These are phyloP conservation scores for Quercus berberidifolia DNA, from an alignment of 306 rosid species.

Conservation along the genomic window DNA sequence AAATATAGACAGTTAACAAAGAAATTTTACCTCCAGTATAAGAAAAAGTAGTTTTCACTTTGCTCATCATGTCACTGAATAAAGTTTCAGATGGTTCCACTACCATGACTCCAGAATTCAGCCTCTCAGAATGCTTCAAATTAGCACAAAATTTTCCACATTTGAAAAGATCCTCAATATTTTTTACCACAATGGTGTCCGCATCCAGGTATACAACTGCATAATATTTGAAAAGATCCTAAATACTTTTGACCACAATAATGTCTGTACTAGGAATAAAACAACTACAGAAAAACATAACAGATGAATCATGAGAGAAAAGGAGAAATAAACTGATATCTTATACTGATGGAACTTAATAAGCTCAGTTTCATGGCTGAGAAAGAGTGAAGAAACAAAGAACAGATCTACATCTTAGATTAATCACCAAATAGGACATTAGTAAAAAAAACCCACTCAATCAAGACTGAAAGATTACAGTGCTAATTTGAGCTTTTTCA, in stretches of 20 bases:
- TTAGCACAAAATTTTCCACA: conserved; percentile 93
- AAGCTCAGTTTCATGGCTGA: neutral
- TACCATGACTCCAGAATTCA: conserved; percentile 98
- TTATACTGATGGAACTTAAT: neutral
- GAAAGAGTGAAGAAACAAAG: neutral
- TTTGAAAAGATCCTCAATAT: conserved; percentile 89
- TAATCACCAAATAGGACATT: neutral
- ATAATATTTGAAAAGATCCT: conserved; percentile 54
- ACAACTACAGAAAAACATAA: conserved; percentile 8
- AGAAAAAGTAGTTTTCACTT: conserved; percentile 66
- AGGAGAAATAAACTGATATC: neutral
- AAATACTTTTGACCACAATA: conserved; percentile 77
- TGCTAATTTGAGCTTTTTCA: too few relatives aligned
- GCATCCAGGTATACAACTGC: conserved; percentile 99
- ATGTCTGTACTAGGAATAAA: conserved; percentile 54
- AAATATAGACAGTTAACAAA: neutral
- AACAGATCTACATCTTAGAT: neutral
- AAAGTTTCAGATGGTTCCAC: conserved; percentile 80
- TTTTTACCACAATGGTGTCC: conserved; percentile 87
- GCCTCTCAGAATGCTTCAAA: conserved; percentile 98
- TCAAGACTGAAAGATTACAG: neutral
- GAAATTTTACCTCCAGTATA: conserved; percentile 81
- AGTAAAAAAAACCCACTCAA: neutral
- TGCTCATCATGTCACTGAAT: conserved; percentile 88
- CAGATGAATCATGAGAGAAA: neutral